A percentile compares a stretch with the other conserved stretches of the same genome.
These are phyloP conservation scores for Paragyromitra xinjiangensis DNA, from an alignment of 495 filamentous ascomycete species.

Conservation along the genomic window DNA sequence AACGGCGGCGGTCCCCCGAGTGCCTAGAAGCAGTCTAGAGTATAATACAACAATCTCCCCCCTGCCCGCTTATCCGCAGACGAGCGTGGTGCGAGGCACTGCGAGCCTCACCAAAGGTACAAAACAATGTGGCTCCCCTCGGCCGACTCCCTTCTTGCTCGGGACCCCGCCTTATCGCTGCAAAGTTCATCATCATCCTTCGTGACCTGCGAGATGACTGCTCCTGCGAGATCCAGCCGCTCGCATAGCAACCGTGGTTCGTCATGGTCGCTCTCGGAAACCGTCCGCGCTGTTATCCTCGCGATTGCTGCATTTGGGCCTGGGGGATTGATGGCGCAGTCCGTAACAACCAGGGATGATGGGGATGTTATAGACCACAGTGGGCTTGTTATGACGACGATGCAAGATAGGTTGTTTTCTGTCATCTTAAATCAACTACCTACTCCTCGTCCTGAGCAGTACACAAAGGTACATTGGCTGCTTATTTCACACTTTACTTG, in stretches of 20 bases:
- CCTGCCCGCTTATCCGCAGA: slow-evolving; percentile 33
- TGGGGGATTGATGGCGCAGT: slow-evolving; percentile 16
- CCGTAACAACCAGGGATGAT: slow-evolving; percentile 32
- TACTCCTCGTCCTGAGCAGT: slow-evolving; percentile 7
- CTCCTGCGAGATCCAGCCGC: slow-evolving; percentile 33
- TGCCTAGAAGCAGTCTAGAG: slow-evolving; percentile 19
- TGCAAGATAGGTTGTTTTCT: slow-evolving; percentile 23
- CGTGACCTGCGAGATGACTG: slow-evolving; percentile 42
- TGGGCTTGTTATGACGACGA: slow-evolving; percentile 46
- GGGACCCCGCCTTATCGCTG: slow-evolving; percentile 42
- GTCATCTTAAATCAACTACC: slow-evolving; percentile 44
- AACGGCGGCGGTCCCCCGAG: slow-evolving; percentile 9
- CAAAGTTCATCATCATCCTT: slow-evolving; percentile 33
- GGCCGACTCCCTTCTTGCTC: slow-evolving; percentile 35
- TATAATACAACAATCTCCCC: slow-evolving; percentile 17
- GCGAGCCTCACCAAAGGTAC: slow-evolving; percentile 38
- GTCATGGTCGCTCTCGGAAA: slow-evolving; percentile 34
- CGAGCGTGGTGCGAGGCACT: slow-evolving; percentile 19
- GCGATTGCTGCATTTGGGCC: slow-evolving; percentile 31
- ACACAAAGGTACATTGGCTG: slow-evolving; percentile 27
- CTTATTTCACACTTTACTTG: slow-evolving; percentile 6
- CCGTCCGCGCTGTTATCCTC: slow-evolving; percentile 17
- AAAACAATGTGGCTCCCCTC: slow-evolving; percentile 45
- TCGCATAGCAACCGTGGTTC: slow-evolving; percentile 33
- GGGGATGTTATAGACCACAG: slow-evolving; percentile 39